Evolutionary conservation across 371 early-diverging fungal genomes (phyloP).

Genomic region (Quaeritorhiza haematococci): DNA sequence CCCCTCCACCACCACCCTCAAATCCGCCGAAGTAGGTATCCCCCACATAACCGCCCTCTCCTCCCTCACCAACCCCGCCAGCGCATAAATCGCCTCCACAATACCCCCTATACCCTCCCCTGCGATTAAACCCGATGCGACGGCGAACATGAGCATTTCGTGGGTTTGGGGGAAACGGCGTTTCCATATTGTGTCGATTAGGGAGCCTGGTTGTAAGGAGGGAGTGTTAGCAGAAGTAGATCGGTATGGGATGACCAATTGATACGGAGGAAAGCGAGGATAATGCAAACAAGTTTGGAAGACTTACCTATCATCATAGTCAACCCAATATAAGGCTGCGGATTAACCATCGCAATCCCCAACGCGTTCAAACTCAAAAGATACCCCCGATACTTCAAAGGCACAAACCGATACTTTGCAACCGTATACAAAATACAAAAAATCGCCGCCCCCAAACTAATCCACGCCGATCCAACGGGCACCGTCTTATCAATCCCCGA

Average conservation of each 20-base stretch:
- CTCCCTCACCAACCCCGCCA: constrained; percentile 23
- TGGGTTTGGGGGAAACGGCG: constrained; percentile 26
- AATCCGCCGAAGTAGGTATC: not conserved
- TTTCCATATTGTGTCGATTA: constrained; percentile 53
- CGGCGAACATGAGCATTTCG: constrained; percentile 53
- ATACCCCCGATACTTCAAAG: constrained; percentile 46
- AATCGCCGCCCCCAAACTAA: constrained; percentile 33
- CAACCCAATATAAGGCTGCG: constrained; percentile 37
- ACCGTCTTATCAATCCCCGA: constrained; percentile 23
- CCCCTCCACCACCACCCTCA: no score
- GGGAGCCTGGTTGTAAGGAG: constrained; percentile 57
- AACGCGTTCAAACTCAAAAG: constrained; percentile 62
- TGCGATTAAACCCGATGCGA: constrained; percentile 67
- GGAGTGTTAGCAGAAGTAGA: constrained; percentile 1
- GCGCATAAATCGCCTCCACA: constrained; percentile 51
- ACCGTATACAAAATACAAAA: constrained; percentile 48
- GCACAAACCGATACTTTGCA: constrained; percentile 48
- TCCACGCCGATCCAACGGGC: not conserved
- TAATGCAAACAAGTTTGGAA: no score
- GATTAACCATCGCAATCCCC: constrained; percentile 67
- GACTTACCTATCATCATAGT: not conserved
- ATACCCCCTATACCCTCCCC: constrained; percentile 71
- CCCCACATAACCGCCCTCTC: not conserved
- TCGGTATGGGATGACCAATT: constrained; percentile 1
- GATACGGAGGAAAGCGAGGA: not conserved